Base-by-base conservation (phyloP, 108 stramenopile species). In the Nitzschia putrida region DNA sequence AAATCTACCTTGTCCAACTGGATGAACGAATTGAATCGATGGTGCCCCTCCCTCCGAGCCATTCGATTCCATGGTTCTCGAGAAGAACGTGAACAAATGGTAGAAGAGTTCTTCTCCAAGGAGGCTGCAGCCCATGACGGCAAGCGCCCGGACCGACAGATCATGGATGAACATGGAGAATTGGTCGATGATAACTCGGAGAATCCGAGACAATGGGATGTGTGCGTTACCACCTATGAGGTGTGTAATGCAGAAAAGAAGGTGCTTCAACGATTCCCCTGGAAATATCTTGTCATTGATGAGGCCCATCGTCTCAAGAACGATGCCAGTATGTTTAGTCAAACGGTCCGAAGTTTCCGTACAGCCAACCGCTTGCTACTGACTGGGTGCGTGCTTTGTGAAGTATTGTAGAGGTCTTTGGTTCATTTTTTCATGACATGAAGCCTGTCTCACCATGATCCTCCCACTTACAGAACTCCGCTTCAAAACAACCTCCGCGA, bases 261-360 rank as follows among this genome's bases (percentile, higher is more conserved):
- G 51, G 64, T 79, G 22, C 74, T 98, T 42, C 79, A 78, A 60
- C 82, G 88, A 61, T 91, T 98, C 71, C 86, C 94, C 0, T 99
- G 98, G 98, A 87, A 87, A 53, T 97, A 96, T 74, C 77, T 99
- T 41, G 84, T 99, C 64, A 98, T 99, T 63, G 99, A 99, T 67
- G 98, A 99, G 76, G 98, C 97, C 9, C 98, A 98, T 85, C 91
- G 98, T 50, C 83, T 98, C 58, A 98, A 98, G 84, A 99, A 98
- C 66, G 95, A 97, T 65, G 84, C 85, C 21, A 88, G 87, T 54
- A 89, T 92, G 81, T 94, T 96, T 77, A 83, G 85, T 77, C 81
- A 81, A 69, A 97, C 96, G 20, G 97, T 98, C 10, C 81, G 96
- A 21, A 84, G 74, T 50, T 86, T 98, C 66, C 81, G 87, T 14